Percentiles rank a stretch among this genome's conserved stretches.
These are phyloP conservation scores for Rosa multiflora DNA, from an alignment of 306 rosid species.

Conservation along the genomic window DNA sequence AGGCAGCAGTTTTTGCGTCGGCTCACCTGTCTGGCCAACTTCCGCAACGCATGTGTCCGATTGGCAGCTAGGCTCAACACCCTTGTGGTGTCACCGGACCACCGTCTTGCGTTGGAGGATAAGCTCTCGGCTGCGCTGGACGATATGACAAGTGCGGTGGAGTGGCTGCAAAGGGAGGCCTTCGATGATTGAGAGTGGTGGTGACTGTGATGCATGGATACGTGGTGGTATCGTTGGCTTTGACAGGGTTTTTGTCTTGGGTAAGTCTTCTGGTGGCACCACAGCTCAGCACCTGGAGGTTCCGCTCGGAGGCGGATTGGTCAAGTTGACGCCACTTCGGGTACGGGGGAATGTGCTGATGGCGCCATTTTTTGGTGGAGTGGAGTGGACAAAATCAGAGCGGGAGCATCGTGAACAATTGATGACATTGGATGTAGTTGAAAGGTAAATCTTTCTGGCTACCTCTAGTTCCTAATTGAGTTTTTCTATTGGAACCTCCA, in stretches of 20 bases:
- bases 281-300: conserved; percentile 83
- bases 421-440: conserved; percentile 61
- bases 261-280: conserved; percentile 91
- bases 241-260: conserved; percentile 57
- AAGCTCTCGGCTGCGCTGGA: conserved; percentile 71
- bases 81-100: conserved; percentile 52
- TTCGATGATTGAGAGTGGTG: conserved; percentile 14
- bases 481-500: too few relatives aligned
- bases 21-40: conserved; percentile 69
- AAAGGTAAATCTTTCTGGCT: conserved; percentile 45
- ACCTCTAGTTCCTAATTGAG: too few relatives aligned
- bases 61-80: conserved; percentile 50
- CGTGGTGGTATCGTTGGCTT: conserved; percentile 39
- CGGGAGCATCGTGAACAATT: conserved; percentile 52
- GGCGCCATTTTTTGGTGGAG: conserved; percentile 92
- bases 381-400: conserved; percentile 67
- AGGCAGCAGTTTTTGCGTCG: conserved; percentile 88
- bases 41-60: conserved; percentile 66
- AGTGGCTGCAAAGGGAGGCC: conserved; percentile 59
- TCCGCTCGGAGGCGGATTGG: conserved; percentile 33
- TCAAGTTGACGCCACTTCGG: conserved; percentile 37
- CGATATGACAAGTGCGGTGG: conserved; percentile 56
- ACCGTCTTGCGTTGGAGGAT: conserved; percentile 77
- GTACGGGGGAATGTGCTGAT: conserved; percentile 57
- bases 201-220: conserved; percentile 50